phyloP scores from a whole-genome alignment of 352 stramenopile genomes.

The Phytophthora tentaculata region DNA sequence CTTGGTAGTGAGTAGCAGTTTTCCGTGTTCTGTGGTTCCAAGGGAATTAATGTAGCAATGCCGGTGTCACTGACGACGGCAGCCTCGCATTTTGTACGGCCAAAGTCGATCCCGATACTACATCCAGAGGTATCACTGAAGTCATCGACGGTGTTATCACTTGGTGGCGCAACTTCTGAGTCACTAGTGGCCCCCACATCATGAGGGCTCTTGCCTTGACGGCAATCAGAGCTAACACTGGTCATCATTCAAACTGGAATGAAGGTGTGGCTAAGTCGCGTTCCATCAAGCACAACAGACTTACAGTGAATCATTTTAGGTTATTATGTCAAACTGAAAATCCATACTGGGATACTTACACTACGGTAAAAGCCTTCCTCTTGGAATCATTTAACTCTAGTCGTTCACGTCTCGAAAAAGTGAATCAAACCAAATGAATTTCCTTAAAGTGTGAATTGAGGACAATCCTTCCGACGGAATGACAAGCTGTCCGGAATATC shows the following conservation, averaged over 20 bases:
- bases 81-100: slow-evolving; percentile 34
- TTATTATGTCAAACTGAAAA: too few species aligned
- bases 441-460: too few species aligned
- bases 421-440: too few species aligned
- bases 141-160: slow-evolving; percentile 5
- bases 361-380: too few species aligned
- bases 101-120: slow-evolving; percentile 39
- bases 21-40: slow-evolving; percentile 15
- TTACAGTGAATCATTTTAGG: not conserved
- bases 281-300: slow-evolving; percentile 22
- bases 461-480: too few species aligned
- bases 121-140: slow-evolving; percentile 2
- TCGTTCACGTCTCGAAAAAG: too few species aligned
- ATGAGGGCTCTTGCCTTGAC: slow-evolving; percentile 19
- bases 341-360: too few species aligned
- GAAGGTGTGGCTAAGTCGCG: slow-evolving; percentile 8
- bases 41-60: slow-evolving; percentile 22
- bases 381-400: not conserved
- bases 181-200: slow-evolving; percentile 8
- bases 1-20: slow-evolving; percentile 31
- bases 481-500: too few species aligned
- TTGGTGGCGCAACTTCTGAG: slow-evolving; percentile 3
- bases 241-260: slow-evolving; percentile 7
- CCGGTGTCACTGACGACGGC: slow-evolving; percentile 25
- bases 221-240: not conserved